Percentiles rank a stretch among this genome's conserved stretches.
These are phyloP conservation scores for Geranium brycei DNA, from an alignment of 345 rosid genomes.

Conservation along the genomic window DNA sequence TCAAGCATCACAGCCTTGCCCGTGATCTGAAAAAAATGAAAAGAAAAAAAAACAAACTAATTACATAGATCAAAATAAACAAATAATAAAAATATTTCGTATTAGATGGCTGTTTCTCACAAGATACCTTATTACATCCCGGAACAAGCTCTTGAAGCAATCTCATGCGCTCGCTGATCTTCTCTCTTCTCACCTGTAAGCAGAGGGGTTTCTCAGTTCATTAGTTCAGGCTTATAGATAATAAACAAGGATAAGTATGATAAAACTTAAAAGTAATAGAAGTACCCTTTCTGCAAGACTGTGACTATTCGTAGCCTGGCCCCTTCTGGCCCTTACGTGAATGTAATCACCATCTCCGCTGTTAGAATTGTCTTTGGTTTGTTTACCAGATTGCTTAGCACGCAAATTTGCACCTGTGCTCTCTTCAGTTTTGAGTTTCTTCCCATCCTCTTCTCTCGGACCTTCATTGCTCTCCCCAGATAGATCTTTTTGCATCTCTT, in stretches of 20 bases:
- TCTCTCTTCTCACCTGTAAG: conserved; percentile 85
- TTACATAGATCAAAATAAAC: background rate
- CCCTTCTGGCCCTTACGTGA: conserved; percentile 90
- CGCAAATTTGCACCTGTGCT: conserved; percentile 24
- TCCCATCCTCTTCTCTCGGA: conserved; percentile 39
- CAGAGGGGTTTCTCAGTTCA: conserved; percentile 1
- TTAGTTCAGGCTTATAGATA: conserved; percentile 8
- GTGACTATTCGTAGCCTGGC: conserved; percentile 95
- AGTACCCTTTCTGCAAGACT: conserved; percentile 96
- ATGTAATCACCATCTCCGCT: conserved; percentile 65
- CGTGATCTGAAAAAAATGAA: conserved; percentile 48
- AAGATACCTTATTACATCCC: conserved; percentile 79
- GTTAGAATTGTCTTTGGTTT: conserved; percentile 45
- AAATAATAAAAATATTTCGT: background rate
- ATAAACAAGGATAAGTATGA: background rate
- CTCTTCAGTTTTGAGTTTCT: conserved; percentile 46
- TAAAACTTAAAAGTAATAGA: conserved; percentile 6
- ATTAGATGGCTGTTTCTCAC: background rate
- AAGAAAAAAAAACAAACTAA: conserved; percentile 8
- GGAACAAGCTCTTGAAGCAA: conserved; percentile 97
- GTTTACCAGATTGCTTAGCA: conserved; percentile 40
- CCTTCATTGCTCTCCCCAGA: conserved; percentile 29
- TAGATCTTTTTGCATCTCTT: conserved; percentile 32
- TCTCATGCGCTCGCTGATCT: conserved; percentile 93
- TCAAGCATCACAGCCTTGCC: conserved; percentile 98